Base-by-base conservation (phyloP, 2,329 filamentous ascomycete species). In the Knoxdaviesia capensis region DNA sequence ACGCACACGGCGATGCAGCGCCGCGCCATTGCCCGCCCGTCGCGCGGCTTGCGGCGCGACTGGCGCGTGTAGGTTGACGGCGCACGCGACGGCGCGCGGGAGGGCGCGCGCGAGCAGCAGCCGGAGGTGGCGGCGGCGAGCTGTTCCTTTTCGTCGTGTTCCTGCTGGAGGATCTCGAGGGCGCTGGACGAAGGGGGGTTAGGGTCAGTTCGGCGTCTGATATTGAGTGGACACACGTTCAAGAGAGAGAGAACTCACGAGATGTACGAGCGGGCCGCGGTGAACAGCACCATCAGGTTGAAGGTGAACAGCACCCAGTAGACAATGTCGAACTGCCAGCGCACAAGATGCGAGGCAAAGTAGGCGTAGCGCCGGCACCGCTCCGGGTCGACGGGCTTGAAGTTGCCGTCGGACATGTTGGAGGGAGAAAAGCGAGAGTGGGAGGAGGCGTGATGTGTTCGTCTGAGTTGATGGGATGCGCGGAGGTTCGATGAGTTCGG, bases 241-340 rank as follows among this genome's bases (percentile, higher is more conserved):
- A 20, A 3, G 20, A 20, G 20, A 20, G 20, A 2, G 20, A 20
- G 20, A 31, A 52, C 58, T 39, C 51, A 64, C 61, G 52, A 56
- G 34, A 51, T 61, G 39, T 60, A 64, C 7, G 54, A 50, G 51
- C 58, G 62, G 1, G 65, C 64, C 6, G 60, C 58, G 8, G 62
- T 44, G 41, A 64, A 68, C 30, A 69, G 55, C 10, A 68, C 50
- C 6, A 61, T 39, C 0, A 68, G 47, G 41, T 67, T 66, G 11
- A 56, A 50, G 29, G 59, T 47, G 48, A 68, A 69, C 40, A 69
- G 45, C 7, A 51, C 47, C 64, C 64, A 69, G 53, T 66, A 69
- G 29, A 68, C 53, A 8, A 59, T 49, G 46, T 63, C 61, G 45
- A 66, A 65, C 47, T 67, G 55, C 49, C 54, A 52, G 41, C 59